Percentiles rank a stretch among this genome's conserved stretches.
phyloP scores from a whole-genome alignment of 305 asterid genomes.

The Withania somnifera region DNA sequence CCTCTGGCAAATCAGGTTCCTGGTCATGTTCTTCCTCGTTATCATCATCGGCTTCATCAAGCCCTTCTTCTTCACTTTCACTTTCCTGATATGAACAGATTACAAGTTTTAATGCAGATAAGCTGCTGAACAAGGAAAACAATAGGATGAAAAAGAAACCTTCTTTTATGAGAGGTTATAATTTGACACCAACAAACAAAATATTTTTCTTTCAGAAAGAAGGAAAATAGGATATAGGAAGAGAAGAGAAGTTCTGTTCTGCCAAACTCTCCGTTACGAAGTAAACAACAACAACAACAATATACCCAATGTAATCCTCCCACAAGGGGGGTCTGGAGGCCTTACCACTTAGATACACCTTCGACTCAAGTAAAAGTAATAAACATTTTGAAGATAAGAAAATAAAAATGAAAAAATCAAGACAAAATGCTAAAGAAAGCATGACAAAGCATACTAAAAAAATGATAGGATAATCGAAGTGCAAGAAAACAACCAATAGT shows the following conservation, averaged over 20 bases:
- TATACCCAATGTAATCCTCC: no score
- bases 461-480: no score
- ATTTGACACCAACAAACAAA: background rate
- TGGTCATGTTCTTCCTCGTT: constrained; percentile 13
- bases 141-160: background rate
- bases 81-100: constrained; percentile 27
- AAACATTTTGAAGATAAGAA: no score
- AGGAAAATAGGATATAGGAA: background rate
- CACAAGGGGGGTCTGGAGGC: no score
- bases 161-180: background rate
- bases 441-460: no score
- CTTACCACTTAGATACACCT: no score
- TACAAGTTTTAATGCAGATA: background rate
- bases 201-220: background rate
- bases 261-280: background rate
- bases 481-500: no score
- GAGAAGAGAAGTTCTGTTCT: background rate
- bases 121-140: background rate
- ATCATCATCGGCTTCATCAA: constrained; percentile 36
- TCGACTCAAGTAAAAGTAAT: no score
- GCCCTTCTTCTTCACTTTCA: constrained; percentile 40
- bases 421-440: no score
- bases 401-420: no score
- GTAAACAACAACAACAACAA: no score
- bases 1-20: constrained; percentile 16